Percentiles rank a stretch among this genome's conserved stretches.
Conservation (phyloP, 75 land plant genomes). For the Pseudotsuga menziesii region DNA sequence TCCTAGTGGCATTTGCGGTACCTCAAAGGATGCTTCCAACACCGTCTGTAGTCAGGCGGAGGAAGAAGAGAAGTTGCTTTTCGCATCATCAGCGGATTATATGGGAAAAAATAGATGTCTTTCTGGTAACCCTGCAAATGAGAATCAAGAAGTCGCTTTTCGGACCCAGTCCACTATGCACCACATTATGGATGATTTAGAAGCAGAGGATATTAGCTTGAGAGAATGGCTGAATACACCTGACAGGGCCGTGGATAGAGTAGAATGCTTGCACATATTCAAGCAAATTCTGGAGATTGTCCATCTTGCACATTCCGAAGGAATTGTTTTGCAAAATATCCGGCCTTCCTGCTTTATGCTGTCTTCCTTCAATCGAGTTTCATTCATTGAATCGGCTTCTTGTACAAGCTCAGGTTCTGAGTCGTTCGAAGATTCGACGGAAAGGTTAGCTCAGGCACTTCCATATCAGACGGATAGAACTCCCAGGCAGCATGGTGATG, state of each 20-base stretch:
- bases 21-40: conserved; percentile 5
- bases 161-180: not conserved
- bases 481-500: not conserved
- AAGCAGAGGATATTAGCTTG: conserved; percentile 51
- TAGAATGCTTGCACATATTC: conserved; percentile 84
- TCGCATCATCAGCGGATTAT: too few species aligned
- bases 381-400: conserved; percentile 89
- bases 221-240: conserved; percentile 83
- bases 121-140: not conserved
- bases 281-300: conserved; percentile 88
- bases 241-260: conserved; percentile 48
- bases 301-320: conserved; percentile 81
- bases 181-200: conserved; percentile 12
- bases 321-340: conserved; percentile 77
- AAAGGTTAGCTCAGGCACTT: conserved; percentile 14
- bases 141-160: not conserved
- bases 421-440: conserved; percentile 40
- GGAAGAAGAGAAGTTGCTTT: not conserved
- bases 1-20: not conserved
- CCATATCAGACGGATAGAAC: not conserved
- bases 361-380: conserved; percentile 72
- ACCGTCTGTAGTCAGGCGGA: conserved; percentile 1
- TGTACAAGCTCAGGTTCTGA: conserved; percentile 73
- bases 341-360: conserved; percentile 93
- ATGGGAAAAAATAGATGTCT: not conserved